A percentile compares a stretch with the other conserved stretches of the same genome.
phyloP scores from a whole-genome alignment of 108 stramenopile genomes.

The Bacterosira constricta region DNA sequence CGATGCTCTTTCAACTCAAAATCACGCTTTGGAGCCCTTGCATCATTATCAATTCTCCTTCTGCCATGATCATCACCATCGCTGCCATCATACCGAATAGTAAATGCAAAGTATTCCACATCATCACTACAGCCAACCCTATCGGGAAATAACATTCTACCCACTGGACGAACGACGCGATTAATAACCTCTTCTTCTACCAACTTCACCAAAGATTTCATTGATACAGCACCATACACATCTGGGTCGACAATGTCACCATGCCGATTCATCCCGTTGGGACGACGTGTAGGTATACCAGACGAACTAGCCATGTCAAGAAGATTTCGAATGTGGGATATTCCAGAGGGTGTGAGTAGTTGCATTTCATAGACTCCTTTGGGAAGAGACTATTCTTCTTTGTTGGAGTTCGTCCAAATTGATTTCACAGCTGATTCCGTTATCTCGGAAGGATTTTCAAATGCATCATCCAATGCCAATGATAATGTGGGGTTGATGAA shows the following conservation, averaged over 20 bases:
- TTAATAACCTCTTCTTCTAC: slow-evolving; percentile 38
- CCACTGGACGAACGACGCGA: slow-evolving; percentile 49
- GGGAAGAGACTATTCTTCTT: background rate
- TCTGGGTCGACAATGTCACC: slow-evolving; percentile 52
- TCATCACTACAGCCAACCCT: slow-evolving; percentile 43
- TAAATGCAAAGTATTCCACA: slow-evolving; percentile 57
- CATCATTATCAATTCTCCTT: background rate
- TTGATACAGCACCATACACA: slow-evolving; percentile 50
- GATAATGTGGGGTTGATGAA: slow-evolving; percentile 28
- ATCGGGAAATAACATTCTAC: slow-evolving; percentile 52
- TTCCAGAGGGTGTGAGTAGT: slow-evolving; percentile 35
- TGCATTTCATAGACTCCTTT: slow-evolving; percentile 40
- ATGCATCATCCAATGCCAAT: slow-evolving; percentile 24
- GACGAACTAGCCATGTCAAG: slow-evolving; percentile 30
- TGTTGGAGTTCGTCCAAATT: slow-evolving; percentile 8
- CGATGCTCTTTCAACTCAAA: slow-evolving; percentile 62
- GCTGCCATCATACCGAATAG: slow-evolving; percentile 50
- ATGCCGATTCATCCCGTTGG: slow-evolving; percentile 79
- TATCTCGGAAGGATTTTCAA: slow-evolving; percentile 33
- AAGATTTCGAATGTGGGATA: slow-evolving; percentile 30
- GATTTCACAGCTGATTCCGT: slow-evolving; percentile 38
- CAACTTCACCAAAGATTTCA: slow-evolving; percentile 13
- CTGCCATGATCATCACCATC: background rate
- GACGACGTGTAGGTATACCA: slow-evolving; percentile 66
- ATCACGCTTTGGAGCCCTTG: slow-evolving; percentile 20